Evolutionary conservation across 345 rosid species (phyloP).

Genomic region (Arabidopsis arenosa): DNA sequence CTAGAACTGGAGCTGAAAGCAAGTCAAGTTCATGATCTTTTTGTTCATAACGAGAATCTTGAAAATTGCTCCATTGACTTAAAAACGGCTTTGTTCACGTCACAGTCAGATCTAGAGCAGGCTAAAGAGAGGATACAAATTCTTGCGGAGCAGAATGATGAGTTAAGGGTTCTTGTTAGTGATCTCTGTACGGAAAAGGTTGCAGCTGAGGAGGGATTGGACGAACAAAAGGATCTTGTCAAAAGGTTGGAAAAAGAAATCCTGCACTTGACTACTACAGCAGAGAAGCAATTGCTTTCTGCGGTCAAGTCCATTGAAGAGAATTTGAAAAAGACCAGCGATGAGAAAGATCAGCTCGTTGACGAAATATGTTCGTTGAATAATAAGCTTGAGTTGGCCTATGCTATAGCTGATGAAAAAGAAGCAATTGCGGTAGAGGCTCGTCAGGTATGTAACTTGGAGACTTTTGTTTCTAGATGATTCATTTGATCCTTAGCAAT

Average conservation of each 20-base stretch:
- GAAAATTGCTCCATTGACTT: slow-evolving; percentile 59
- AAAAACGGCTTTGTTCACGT: slow-evolving; percentile 57
- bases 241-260: slow-evolving; percentile 82
- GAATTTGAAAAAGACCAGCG: slow-evolving; percentile 52
- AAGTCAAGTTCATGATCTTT: slow-evolving; percentile 62
- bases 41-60: slow-evolving; percentile 55
- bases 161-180: slow-evolving; percentile 63
- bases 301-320: slow-evolving; percentile 59
- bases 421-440: slow-evolving; percentile 87
- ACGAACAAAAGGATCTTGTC: slow-evolving; percentile 71
- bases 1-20: slow-evolving; percentile 70
- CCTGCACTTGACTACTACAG: slow-evolving; percentile 60
- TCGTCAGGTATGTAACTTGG: slow-evolving; percentile 59
- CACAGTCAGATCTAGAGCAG: slow-evolving; percentile 60
- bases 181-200: slow-evolving; percentile 68
- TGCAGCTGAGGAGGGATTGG: slow-evolving; percentile 72
- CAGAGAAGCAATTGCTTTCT: slow-evolving; percentile 54
- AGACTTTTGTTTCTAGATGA: slow-evolving; percentile 10
- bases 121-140: slow-evolving; percentile 59
- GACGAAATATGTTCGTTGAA: slow-evolving; percentile 67
- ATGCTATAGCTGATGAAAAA: slow-evolving; percentile 80
- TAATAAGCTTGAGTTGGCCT: slow-evolving; percentile 69
- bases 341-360: slow-evolving; percentile 65
- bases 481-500: background rate
- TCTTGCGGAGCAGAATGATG: slow-evolving; percentile 71